phyloP scores from a whole-genome alignment of 495 filamentous ascomycete genomes.

The Lasiosphaeria miniovina region DNA sequence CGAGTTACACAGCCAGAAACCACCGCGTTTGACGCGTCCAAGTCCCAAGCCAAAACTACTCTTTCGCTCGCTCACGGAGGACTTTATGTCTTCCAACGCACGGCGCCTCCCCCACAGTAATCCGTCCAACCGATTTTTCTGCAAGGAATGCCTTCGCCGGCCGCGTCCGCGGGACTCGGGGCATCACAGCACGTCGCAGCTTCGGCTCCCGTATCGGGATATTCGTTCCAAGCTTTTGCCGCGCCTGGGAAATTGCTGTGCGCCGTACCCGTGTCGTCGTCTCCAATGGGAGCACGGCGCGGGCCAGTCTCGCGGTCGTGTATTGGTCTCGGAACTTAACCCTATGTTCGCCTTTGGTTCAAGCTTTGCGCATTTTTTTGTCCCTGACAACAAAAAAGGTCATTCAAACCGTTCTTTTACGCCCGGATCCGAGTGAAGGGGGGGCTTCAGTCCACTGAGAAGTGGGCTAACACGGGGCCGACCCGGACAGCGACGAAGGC shows the following conservation, averaged over 20 bases:
- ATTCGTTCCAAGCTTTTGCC: constrained; percentile 28
- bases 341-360: constrained; percentile 63
- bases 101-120: constrained; percentile 64
- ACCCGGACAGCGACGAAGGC: constrained; percentile 24
- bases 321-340: constrained; percentile 74
- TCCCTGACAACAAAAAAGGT: constrained; percentile 14
- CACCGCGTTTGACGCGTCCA: constrained; percentile 3
- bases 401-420: constrained; percentile 42
- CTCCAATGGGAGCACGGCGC: constrained; percentile 9
- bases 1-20: constrained; percentile 22
- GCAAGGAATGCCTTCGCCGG: constrained; percentile 54
- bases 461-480: constrained; percentile 27
- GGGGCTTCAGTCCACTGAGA: constrained; percentile 37
- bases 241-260: constrained; percentile 30
- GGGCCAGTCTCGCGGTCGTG: constrained; percentile 41
- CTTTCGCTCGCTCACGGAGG: constrained; percentile 42
- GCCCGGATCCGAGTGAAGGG: constrained; percentile 19
- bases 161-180: constrained; percentile 34
- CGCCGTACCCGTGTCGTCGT: neutral
- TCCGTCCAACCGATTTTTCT: constrained; percentile 61
- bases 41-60: constrained; percentile 14
- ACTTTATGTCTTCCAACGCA: constrained; percentile 43
- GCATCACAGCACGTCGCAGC: constrained; percentile 36
- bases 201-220: constrained; percentile 39
- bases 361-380: constrained; percentile 42